Conservation (phyloP, 1,284 basidiomycete species). For the Ceratobasidium theobromae region DNA sequence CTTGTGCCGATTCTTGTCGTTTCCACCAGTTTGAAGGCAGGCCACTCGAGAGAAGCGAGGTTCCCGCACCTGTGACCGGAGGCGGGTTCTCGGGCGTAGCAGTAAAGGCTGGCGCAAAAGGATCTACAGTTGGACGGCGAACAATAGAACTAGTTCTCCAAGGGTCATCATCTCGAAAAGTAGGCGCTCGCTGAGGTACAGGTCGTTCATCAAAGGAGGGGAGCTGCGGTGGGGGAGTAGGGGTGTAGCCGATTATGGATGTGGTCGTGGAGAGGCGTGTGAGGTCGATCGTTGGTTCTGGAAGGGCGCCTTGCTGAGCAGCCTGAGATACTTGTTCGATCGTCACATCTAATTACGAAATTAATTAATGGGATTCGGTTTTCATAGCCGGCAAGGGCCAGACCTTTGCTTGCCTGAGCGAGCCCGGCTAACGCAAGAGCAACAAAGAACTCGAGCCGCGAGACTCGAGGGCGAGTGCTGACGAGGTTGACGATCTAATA, state of each 20-base stretch:
- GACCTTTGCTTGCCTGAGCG: conserved; percentile 79
- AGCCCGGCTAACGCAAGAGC: conserved; percentile 82
- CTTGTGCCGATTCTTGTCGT: conserved; percentile 67
- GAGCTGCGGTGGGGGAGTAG: conserved; percentile 45
- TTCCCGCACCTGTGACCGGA: conserved; percentile 47
- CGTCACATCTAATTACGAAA: conserved; percentile 61
- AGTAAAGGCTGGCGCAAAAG: conserved; percentile 14
- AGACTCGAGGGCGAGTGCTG: conserved; percentile 72
- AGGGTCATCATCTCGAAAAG: conserved; percentile 64
- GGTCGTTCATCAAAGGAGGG: neutral
- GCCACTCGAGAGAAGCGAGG: conserved; percentile 66
- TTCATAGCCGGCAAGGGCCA: conserved; percentile 19
- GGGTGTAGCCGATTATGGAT: conserved; percentile 48
- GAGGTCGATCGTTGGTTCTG: conserved; percentile 68
- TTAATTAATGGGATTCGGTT: conserved; percentile 22
- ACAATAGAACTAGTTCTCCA: conserved; percentile 54
- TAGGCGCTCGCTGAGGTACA: conserved; percentile 35
- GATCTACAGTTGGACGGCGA: conserved; percentile 37
- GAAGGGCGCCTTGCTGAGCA: conserved; percentile 67
- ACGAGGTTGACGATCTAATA: conserved; percentile 78
- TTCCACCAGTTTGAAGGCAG: conserved; percentile 82
- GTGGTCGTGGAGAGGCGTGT: conserved; percentile 51
- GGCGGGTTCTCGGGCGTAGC: conserved; percentile 33
- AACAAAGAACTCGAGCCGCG: conserved; percentile 84
- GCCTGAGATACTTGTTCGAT: conserved; percentile 78